A percentile compares a stretch with the other conserved stretches of the same genome.
phyloP scores from a whole-genome alignment of 768 basidiomycete genomes.

The Tricholoma bakamatsutake region DNA sequence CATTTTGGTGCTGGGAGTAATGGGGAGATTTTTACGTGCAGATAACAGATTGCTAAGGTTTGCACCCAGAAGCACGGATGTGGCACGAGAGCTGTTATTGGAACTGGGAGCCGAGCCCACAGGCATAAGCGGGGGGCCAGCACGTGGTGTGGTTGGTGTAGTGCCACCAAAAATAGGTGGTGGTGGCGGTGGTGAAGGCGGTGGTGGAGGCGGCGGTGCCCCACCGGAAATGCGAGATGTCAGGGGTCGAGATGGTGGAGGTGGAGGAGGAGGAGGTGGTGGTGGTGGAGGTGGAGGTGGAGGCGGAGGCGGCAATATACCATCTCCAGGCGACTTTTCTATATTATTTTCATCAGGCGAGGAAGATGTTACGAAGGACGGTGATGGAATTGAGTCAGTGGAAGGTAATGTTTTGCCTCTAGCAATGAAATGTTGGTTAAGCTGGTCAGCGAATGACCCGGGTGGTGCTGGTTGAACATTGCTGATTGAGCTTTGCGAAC shows the following conservation, averaged over 20 bases:
- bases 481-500: conserved; percentile 33
- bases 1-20: conserved; percentile 88
- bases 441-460: conserved; percentile 55
- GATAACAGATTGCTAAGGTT: conserved; percentile 52
- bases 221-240: conserved; percentile 16
- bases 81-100: conserved; percentile 44
- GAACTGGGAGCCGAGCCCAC: conserved; percentile 29
- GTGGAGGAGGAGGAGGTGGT: conserved; percentile 16
- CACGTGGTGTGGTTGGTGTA: conserved; percentile 22
- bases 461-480: conserved; percentile 27
- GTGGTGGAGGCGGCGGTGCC: conserved; percentile 29
- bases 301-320: conserved; percentile 19
- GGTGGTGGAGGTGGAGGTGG: conserved; percentile 18
- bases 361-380: conserved; percentile 26
- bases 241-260: conserved; percentile 31
- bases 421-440: conserved; percentile 50
- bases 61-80: conserved; percentile 51
- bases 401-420: conserved; percentile 39
- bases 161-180: conserved; percentile 5
- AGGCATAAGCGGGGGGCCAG: conserved; percentile 23
- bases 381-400: conserved; percentile 29
- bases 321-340: not conserved
- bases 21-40: conserved; percentile 77
- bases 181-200: conserved; percentile 29
- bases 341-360: conserved; percentile 32